These are phyloP conservation scores for Mycena floridula DNA, from an alignment of 768 basidiomycete genomes.

Conservation along the genomic window DNA sequence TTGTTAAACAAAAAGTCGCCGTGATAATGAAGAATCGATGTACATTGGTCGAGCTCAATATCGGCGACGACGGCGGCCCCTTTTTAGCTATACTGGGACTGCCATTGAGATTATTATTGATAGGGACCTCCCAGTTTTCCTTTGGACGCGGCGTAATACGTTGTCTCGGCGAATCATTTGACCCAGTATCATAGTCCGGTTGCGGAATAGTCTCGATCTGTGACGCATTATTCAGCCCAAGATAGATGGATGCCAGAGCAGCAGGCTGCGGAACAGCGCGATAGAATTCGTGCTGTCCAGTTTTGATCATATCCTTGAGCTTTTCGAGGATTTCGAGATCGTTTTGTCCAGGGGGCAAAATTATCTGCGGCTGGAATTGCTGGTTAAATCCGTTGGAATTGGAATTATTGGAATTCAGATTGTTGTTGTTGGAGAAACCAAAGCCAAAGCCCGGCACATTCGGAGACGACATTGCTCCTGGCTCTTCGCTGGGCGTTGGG, in stretches of 20 bases:
- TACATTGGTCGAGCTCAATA: too few species aligned
- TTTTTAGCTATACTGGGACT: background rate
- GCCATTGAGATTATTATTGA: background rate
- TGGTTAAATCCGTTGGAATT: too few species aligned
- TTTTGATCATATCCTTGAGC: conserved; percentile 67
- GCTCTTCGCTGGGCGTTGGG: too few species aligned
- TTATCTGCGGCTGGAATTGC: too few species aligned
- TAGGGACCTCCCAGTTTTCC: background rate
- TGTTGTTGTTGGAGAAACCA: too few species aligned
- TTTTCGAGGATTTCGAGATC: conserved; percentile 73
- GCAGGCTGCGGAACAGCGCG: conserved; percentile 60
- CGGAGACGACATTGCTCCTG: too few species aligned
- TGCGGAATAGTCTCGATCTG: conserved; percentile 18
- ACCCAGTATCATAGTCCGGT: conserved; percentile 5
- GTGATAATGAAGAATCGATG: too few species aligned
- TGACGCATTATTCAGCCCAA: conserved; percentile 37
- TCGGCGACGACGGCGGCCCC: background rate
- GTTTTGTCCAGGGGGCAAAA: conserved; percentile 52
- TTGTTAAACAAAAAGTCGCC: too few species aligned
- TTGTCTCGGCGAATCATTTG: conserved; percentile 11
- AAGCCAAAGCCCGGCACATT: too few species aligned
- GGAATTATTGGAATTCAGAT: too few species aligned
- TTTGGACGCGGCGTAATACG: background rate
- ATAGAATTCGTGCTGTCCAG: conserved; percentile 67
- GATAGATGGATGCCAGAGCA: conserved; percentile 57